Conservation (phyloP, 495 filamentous ascomycete species). For the Sphaerosporella brunnea region DNA sequence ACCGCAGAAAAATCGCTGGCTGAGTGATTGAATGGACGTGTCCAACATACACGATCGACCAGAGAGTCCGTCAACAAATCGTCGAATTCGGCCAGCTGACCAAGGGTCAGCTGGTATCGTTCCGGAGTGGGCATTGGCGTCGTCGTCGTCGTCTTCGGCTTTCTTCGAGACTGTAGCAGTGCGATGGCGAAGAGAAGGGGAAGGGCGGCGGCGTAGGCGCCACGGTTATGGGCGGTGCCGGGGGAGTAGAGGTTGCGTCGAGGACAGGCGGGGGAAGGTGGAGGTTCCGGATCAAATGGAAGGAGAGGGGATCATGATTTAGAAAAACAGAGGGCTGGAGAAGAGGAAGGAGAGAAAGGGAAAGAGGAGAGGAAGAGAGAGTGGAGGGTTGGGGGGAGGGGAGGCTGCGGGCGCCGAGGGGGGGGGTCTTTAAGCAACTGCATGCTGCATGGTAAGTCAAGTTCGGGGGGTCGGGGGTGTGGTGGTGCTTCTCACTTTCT, state of each 20-base stretch:
- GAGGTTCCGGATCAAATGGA: too few relatives aligned
- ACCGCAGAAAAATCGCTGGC: neutral
- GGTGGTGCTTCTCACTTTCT: too few relatives aligned
- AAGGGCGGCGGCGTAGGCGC: neutral
- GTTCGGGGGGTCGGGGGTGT: neutral
- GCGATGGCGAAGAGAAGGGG: neutral
- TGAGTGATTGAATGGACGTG: constrained; percentile 5
- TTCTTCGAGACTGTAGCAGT: neutral
- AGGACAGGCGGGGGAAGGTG: too few relatives aligned
- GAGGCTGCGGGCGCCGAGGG: too few relatives aligned
- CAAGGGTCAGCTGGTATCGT: constrained; percentile 60
- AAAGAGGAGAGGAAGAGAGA: constrained; percentile 5
- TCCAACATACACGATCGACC: constrained; percentile 65
- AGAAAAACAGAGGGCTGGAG: constrained; percentile 3
- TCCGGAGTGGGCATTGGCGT: constrained; percentile 34
- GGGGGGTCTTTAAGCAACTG: neutral
- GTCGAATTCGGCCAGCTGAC: constrained; percentile 80
- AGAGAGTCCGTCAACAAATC: constrained; percentile 92
- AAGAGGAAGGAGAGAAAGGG: neutral
- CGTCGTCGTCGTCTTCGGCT: neutral
- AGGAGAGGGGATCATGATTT: constrained; percentile 1
- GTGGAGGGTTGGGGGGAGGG: too few relatives aligned
- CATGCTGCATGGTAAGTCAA: neutral
- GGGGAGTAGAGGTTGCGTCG: too few relatives aligned
- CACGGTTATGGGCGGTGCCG: neutral